Evolutionary conservation across 352 stramenopile genomes (phyloP).

Genomic region (Phytopythium chamaehyphon): DNA sequence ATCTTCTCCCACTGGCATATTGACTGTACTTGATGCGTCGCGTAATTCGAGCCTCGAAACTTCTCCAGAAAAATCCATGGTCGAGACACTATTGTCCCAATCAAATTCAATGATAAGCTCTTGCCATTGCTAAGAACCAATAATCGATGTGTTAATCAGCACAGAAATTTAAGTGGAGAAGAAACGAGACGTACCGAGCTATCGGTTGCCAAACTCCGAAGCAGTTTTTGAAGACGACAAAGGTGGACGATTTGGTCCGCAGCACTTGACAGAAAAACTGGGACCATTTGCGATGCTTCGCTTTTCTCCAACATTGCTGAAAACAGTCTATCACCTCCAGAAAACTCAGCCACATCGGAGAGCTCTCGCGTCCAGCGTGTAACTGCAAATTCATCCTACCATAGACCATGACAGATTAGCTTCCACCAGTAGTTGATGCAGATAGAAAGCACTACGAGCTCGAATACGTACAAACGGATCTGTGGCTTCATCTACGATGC

Average conservation of each 20-base stretch:
- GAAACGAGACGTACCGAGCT: background rate
- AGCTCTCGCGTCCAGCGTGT: constrained; percentile 1
- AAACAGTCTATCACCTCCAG: constrained; percentile 3
- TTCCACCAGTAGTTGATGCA: too few relatives aligned
- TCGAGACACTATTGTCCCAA: too few relatives aligned
- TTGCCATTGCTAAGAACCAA: background rate
- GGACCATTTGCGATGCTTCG: constrained; percentile 3
- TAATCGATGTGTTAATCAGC: too few relatives aligned
- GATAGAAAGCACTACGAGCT: too few relatives aligned
- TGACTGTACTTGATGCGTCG: too few relatives aligned
- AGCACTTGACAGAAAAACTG: background rate
- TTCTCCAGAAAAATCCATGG: too few relatives aligned
- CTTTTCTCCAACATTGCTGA: background rate
- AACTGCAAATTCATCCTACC: constrained; percentile 5
- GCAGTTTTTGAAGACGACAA: constrained; percentile 3
- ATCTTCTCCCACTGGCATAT: too few relatives aligned
- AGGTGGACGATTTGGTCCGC: background rate
- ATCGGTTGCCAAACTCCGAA: background rate
- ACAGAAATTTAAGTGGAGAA: background rate
- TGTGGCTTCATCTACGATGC: constrained; percentile 33
- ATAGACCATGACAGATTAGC: background rate
- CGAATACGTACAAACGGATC: constrained; percentile 50
- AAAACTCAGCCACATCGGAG: background rate
- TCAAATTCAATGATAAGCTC: background rate
- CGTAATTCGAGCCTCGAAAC: too few relatives aligned